phyloP scores from a whole-genome alignment of 805 yeast genomes.

The Ogataea allantospora region DNA sequence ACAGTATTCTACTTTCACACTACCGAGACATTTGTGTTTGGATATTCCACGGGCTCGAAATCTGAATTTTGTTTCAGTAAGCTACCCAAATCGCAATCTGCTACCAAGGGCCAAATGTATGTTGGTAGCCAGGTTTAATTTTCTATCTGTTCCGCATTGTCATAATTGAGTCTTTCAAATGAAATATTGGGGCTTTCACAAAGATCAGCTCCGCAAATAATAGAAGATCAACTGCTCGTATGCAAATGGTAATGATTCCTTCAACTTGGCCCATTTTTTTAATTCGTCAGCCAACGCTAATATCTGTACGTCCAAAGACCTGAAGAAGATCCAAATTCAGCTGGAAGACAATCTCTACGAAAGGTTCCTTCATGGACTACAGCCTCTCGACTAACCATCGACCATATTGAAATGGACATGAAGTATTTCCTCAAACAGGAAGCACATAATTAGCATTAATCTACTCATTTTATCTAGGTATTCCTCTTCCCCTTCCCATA shows the following conservation, averaged over 20 bases:
- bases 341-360: conserved; percentile 27
- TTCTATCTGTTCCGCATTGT: not conserved
- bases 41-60: conserved; percentile 6
- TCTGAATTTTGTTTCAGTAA: conserved; percentile 12
- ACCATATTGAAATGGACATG: conserved; percentile 25
- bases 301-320: not conserved
- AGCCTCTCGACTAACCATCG: too few species aligned
- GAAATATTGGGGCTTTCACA: too few species aligned
- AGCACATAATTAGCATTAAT: conserved; percentile 1
- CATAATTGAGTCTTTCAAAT: too few species aligned
- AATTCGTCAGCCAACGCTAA: conserved; percentile 10
- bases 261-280: conserved; percentile 20
- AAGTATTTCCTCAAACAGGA: conserved; percentile 24
- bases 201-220: not conserved
- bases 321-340: conserved; percentile 27
- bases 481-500: conserved; percentile 49
- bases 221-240: too few species aligned
- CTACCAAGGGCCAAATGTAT: conserved; percentile 9
- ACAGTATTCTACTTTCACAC: conserved; percentile 27
- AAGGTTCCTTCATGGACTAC: conserved; percentile 24
- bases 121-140: not conserved
- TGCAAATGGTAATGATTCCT: conserved; percentile 6
- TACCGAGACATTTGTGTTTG: conserved; percentile 28
- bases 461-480: conserved; percentile 39
- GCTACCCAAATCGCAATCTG: conserved; percentile 9